Conservation (phyloP, 257 asterid species). For the Solanum medicagineum region DNA sequence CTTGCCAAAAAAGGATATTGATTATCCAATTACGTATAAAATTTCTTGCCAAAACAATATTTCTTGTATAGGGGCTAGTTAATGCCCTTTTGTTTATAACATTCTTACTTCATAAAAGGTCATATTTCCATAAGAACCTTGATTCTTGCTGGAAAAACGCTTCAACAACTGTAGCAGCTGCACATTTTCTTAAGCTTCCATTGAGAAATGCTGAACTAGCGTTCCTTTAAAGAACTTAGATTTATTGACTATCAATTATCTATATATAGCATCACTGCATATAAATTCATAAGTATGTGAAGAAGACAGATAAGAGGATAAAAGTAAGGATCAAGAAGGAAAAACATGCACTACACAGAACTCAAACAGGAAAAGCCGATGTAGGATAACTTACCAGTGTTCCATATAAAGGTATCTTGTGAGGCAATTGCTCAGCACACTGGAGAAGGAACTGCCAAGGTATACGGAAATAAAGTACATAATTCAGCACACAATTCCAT, state of each 20-base stretch:
- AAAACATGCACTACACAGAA: not conserved
- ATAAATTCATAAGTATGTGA: not conserved
- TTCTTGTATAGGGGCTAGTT: not conserved
- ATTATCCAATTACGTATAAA: not conserved
- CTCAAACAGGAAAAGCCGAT: not conserved
- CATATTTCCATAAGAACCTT: not conserved
- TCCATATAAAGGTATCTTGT: conserved; percentile 89
- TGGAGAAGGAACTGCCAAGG: conserved; percentile 75
- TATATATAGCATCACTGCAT: not conserved
- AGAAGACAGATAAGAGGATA: not conserved
- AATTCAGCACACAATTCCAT: conserved; percentile 1
- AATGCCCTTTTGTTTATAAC: not conserved
- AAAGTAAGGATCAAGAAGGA: not conserved
- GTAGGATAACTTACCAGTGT: conserved; percentile 54
- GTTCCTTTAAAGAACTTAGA: not conserved
- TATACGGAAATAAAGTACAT: not conserved
- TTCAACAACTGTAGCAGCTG: not conserved
- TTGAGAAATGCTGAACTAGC: not conserved
- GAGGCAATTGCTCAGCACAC: conserved; percentile 97
- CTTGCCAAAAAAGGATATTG: not conserved
- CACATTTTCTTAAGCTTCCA: not conserved
- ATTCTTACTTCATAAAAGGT: not conserved
- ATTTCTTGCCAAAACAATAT: not conserved
- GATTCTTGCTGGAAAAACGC: not conserved
- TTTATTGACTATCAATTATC: not conserved